Evolutionary conservation across 208 protist genomes (phyloP), one percentile per base, ranked within the genome.

Genomic region (Acanthamoeba divionensis): DNA sequence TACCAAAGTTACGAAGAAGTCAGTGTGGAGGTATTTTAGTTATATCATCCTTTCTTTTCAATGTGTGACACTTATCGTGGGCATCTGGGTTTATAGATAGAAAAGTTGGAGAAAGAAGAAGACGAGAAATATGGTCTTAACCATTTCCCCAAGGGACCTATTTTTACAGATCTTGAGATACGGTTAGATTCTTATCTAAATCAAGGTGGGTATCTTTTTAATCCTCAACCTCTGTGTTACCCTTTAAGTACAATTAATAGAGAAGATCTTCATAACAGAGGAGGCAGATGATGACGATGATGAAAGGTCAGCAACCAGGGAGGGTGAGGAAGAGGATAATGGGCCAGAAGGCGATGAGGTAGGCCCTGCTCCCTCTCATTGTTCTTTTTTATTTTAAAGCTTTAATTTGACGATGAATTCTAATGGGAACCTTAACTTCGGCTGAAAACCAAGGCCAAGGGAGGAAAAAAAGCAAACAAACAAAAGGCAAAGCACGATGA

Each of bases 401-500:
- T n/a, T n/a, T n/a, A n/a, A n/a, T n/a, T 45, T 52, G 79, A 87
- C 50, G 55, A 69, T 0, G 52, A 41, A 8, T 52, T 71, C n/a
- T n/a, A n/a, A n/a, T n/a, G n/a, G n/a, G n/a, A n/a, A n/a, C n/a
- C n/a, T n/a, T n/a, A n/a, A n/a, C n/a, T n/a, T n/a, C n/a, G n/a
- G n/a, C n/a, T n/a, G n/a, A n/a, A n/a, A n/a, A n/a, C 50, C 0
- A 45, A 87, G 0, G 55, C 31, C 3, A 86, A 93, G 18, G 77
- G 50, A 15, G 85, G 79, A 48, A 77, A 93, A 9, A 77, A 90
- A 12, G 75, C 66, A 12, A 55, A 89, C 29, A 41, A 91, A 12
- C 86, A 91, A 24, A 91, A 90, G 83, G 31, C 89, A 15, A 44
- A 47, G 15, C 48, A 66, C 13, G 89, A 67, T n/a, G n/a, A 36